Evolutionary conservation across 495 filamentous ascomycete species (phyloP).

Genomic region (Podospora tetraspora): DNA sequence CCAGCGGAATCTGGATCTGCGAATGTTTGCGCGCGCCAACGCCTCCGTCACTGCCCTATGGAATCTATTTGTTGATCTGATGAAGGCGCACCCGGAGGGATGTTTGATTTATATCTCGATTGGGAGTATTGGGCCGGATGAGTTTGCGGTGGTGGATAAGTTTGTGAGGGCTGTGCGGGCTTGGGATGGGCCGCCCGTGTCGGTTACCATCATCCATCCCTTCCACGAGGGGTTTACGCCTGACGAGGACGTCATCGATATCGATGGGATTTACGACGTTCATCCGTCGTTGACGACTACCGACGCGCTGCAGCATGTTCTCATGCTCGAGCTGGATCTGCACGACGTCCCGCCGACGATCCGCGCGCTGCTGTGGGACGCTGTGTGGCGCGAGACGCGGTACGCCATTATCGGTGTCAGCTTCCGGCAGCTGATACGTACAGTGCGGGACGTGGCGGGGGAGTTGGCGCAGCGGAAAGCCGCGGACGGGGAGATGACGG

Average conservation of each 20-base stretch:
- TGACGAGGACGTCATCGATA: slow-evolving; percentile 8
- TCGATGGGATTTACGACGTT: slow-evolving; percentile 21
- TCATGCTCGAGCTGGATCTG: slow-evolving; percentile 15
- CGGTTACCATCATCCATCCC: slow-evolving; percentile 20
- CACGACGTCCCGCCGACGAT: slow-evolving; percentile 13
- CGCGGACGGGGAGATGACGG: background rate
- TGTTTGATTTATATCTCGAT: slow-evolving; percentile 16
- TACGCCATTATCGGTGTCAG: slow-evolving; percentile 16
- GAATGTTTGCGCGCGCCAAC: slow-evolving; percentile 6
- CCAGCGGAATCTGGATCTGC: slow-evolving; percentile 3
- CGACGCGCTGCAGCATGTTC: slow-evolving; percentile 13
- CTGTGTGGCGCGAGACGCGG: slow-evolving; percentile 18
- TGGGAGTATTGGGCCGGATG: slow-evolving; percentile 16
- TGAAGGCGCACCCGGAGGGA: slow-evolving; percentile 3
- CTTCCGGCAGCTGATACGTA: background rate
- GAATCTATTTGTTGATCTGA: slow-evolving; percentile 8
- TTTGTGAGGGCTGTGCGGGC: slow-evolving; percentile 5
- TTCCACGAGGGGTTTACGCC: slow-evolving; percentile 14
- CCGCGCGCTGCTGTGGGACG: slow-evolving; percentile 14
- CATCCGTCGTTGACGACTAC: slow-evolving; percentile 21
- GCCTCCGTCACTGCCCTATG: slow-evolving; percentile 11
- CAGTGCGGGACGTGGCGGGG: background rate
- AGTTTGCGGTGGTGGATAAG: slow-evolving; percentile 18
- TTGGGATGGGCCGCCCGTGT: slow-evolving; percentile 17
- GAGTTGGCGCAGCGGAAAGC: background rate